Conservation (phyloP, 805 yeast genomes). For the Komagataella pseudopastoris region DNA sequence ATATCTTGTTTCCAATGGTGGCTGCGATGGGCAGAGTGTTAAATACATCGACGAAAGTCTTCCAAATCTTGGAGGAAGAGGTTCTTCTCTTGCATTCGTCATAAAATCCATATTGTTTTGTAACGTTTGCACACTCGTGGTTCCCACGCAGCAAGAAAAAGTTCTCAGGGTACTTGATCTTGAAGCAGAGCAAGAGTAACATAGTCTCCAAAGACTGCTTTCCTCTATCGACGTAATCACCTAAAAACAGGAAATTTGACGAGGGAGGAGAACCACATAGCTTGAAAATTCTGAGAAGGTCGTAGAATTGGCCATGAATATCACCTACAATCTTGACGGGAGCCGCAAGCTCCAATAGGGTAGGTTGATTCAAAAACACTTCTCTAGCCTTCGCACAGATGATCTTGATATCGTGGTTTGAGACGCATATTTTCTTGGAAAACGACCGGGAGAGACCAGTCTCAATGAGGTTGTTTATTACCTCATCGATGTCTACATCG, state of each 20-base stretch:
- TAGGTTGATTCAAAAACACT: conserved; percentile 51
- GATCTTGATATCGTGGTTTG: conserved; percentile 38
- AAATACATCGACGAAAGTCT: conserved; percentile 38
- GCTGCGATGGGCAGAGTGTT: conserved; percentile 51
- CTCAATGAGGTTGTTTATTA: conserved; percentile 46
- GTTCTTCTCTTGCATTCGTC: conserved; percentile 44
- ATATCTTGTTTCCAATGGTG: conserved; percentile 41
- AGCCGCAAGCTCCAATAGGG: conserved; percentile 50
- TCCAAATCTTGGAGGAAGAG: conserved; percentile 33
- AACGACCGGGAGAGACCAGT: conserved; percentile 30
- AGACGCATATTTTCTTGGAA: conserved; percentile 35
- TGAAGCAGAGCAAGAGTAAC: conserved; percentile 34
- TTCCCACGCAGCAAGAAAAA: conserved; percentile 48
- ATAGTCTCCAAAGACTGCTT: conserved; percentile 44
- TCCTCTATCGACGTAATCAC: conserved; percentile 51
- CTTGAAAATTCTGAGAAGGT: conserved; percentile 38
- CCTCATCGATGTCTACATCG: conserved; percentile 39
- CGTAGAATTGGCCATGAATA: conserved; percentile 58
- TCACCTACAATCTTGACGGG: conserved; percentile 81
- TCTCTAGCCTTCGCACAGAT: conserved; percentile 47
- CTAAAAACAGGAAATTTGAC: conserved; percentile 40
- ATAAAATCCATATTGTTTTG: conserved; percentile 46
- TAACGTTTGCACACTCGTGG: conserved; percentile 45
- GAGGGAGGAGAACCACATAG: conserved; percentile 49
- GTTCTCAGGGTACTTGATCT: conserved; percentile 46